Evolutionary conservation across 768 basidiomycete genomes (phyloP).

Genomic region (Pisolithus tinctorius): DNA sequence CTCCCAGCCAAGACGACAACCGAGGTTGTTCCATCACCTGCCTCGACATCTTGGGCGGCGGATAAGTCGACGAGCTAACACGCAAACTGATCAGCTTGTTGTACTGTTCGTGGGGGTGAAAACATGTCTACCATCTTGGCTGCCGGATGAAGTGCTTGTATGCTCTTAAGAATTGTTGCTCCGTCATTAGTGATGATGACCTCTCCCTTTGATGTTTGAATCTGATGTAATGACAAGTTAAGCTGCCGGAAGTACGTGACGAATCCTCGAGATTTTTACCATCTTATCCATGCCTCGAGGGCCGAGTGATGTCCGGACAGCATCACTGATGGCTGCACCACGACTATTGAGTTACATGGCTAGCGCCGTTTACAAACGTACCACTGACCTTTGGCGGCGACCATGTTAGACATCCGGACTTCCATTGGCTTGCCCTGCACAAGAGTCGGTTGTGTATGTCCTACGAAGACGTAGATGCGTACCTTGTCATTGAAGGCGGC

Average conservation of each 20-base stretch:
- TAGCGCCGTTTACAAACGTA: background rate
- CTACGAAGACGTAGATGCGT: background rate
- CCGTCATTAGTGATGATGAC: slow-evolving; percentile 99
- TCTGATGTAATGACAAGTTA: slow-evolving; percentile 41
- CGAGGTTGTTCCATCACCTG: slow-evolving; percentile 96
- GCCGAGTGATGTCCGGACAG: slow-evolving; percentile 92
- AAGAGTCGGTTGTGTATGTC: slow-evolving; percentile 21
- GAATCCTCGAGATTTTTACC: slow-evolving; percentile 42
- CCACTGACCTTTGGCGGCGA: slow-evolving; percentile 86
- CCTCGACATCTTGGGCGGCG: slow-evolving; percentile 96
- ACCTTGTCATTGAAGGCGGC: slow-evolving; percentile 87
- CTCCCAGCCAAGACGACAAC: slow-evolving; percentile 96
- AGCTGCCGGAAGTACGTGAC: background rate
- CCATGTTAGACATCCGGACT: slow-evolving; percentile 93
- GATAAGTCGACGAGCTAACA: slow-evolving; percentile 91
- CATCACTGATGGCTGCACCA: slow-evolving; percentile 85
- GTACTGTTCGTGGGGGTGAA: background rate
- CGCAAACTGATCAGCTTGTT: slow-evolving; percentile 1
- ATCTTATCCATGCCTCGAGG: slow-evolving; percentile 99
- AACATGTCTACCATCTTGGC: slow-evolving; percentile 78
- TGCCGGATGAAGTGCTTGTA: slow-evolving; percentile 95
- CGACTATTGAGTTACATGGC: slow-evolving; percentile 4
- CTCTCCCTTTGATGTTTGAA: slow-evolving; percentile 93
- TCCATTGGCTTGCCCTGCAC: slow-evolving; percentile 95
- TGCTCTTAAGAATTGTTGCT: slow-evolving; percentile 92